Conservation (phyloP, 257 asterid species). For the Rubia yunnanensis region DNA sequence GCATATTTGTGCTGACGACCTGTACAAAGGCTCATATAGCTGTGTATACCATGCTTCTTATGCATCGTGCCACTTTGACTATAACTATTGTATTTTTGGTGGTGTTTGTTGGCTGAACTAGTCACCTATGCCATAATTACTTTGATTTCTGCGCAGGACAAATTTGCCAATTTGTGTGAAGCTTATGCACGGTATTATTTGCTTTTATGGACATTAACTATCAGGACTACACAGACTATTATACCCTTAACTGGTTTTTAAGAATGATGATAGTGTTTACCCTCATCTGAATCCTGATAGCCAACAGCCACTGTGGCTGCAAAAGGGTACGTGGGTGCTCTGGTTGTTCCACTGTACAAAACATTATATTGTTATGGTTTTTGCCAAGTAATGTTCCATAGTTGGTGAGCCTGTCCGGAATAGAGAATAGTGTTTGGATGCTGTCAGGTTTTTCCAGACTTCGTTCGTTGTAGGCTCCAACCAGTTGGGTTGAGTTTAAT, state of each 20-base stretch:
- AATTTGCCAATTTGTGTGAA: slow-evolving; percentile 7
- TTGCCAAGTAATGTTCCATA: background rate
- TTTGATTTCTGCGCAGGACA: slow-evolving; percentile 11
- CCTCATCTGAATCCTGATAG: slow-evolving; percentile 5
- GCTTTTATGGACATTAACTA: slow-evolving; percentile 1
- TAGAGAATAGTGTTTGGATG: background rate
- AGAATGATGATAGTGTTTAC: slow-evolving; percentile 9
- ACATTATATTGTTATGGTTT: background rate
- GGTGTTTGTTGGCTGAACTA: background rate
- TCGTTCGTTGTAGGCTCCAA: background rate
- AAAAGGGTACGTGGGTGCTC: background rate
- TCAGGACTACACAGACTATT: background rate
- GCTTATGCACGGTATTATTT: background rate
- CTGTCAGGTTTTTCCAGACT: background rate
- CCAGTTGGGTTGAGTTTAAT: background rate
- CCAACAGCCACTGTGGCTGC: slow-evolving; percentile 9
- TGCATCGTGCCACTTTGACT: background rate
- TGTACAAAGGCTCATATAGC: background rate
- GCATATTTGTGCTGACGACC: background rate
- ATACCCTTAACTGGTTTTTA: slow-evolving; percentile 8
- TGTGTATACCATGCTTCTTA: background rate
- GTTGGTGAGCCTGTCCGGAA: background rate
- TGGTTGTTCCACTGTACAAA: slow-evolving; percentile 12
- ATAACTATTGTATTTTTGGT: background rate
- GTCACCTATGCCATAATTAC: background rate